phyloP scores from a whole-genome alignment of 148 eudicot species.

The Hydrangea macrophylla region DNA sequence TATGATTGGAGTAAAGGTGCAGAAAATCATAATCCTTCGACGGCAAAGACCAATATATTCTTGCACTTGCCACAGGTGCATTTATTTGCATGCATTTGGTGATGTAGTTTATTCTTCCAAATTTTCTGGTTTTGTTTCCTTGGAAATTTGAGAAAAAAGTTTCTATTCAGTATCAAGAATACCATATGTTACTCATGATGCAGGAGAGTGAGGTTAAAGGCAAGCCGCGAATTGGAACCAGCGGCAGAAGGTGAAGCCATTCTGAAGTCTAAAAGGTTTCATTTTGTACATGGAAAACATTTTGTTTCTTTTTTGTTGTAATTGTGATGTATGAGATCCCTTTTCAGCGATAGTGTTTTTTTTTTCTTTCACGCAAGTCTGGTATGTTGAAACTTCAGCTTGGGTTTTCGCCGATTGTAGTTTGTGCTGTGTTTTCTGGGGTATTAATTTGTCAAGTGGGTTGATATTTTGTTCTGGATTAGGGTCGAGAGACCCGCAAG shows the following conservation, averaged over 20 bases:
- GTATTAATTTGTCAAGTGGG: too few species aligned
- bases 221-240: constrained; percentile 55
- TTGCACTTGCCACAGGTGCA: constrained; percentile 79
- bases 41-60: constrained; percentile 66
- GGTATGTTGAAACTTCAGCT: too few species aligned
- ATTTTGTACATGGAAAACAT: not conserved
- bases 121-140: not conserved
- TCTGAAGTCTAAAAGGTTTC: not conserved
- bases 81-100: not conserved
- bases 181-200: constrained; percentile 8
- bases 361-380: too few species aligned
- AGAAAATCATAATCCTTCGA: constrained; percentile 90
- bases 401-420: too few species aligned
- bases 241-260: constrained; percentile 39
- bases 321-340: not conserved
- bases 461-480: too few species aligned
- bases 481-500: too few species aligned
- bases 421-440: too few species aligned
- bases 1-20: constrained; percentile 99
- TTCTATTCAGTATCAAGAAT: not conserved
- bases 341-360: too few species aligned
- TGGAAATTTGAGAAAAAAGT: not conserved
- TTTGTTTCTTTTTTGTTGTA: not conserved
- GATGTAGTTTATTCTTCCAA: not conserved
- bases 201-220: constrained; percentile 91